Percentiles rank a stretch among this genome's conserved stretches.
Conservation (phyloP, 208 protist species). For the Trypanosoma brucei region DNA sequence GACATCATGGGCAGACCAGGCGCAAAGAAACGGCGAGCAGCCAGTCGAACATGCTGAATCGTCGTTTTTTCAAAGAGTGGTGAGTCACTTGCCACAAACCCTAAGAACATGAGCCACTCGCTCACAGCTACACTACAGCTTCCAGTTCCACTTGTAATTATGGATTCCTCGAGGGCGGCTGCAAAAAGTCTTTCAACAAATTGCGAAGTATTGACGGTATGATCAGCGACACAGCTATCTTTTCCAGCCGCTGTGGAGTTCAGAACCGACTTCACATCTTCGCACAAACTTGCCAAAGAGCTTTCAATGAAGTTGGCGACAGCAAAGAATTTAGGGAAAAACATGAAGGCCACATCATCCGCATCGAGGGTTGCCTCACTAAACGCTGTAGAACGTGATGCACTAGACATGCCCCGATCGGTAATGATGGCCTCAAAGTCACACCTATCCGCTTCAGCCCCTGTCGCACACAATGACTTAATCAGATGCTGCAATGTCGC, state of each 20-base stretch:
- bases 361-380: slow-evolving; percentile 14
- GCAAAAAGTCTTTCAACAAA: slow-evolving; percentile 19
- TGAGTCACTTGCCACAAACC: slow-evolving; percentile 29
- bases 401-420: slow-evolving; percentile 22
- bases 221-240: background rate
- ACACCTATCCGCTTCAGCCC: slow-evolving; percentile 16
- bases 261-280: slow-evolving; percentile 1
- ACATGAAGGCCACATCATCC: slow-evolving; percentile 18
- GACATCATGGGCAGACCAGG: slow-evolving; percentile 22
- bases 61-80: slow-evolving; percentile 22
- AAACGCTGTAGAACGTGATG: slow-evolving; percentile 8
- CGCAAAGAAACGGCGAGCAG: slow-evolving; percentile 15
- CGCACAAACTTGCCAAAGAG: slow-evolving; percentile 27
- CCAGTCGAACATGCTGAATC: slow-evolving; percentile 28
- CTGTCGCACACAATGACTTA: slow-evolving; percentile 16
- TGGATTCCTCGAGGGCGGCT: slow-evolving; percentile 18
- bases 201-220: background rate
- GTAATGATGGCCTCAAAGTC: slow-evolving; percentile 33
- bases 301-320: slow-evolving; percentile 31
- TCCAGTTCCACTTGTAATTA: background rate
- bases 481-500: slow-evolving; percentile 32
- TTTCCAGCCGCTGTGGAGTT: background rate
- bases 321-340: slow-evolving; percentile 38
- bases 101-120: slow-evolving; percentile 55
- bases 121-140: slow-evolving; percentile 6